phyloP scores from a whole-genome alignment of 768 basidiomycete species.

The Leccinum imitatum region DNA sequence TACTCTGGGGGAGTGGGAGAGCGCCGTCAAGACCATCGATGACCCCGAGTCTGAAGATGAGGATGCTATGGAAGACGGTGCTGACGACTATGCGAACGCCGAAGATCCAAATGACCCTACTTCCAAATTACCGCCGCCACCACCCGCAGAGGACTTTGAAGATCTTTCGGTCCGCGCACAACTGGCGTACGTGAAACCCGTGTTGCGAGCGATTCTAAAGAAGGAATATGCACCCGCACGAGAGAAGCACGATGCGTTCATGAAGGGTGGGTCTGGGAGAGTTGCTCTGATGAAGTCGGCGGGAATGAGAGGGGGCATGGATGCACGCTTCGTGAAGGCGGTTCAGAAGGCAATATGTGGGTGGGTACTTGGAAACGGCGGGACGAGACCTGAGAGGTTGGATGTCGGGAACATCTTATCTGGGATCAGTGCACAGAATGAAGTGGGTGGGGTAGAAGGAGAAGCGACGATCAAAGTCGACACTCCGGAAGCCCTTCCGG shows the following conservation, averaged over 20 bases:
- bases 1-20: conserved; percentile 58
- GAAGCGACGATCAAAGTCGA: background rate
- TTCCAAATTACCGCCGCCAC: conserved; percentile 33
- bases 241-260: conserved; percentile 50
- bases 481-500: background rate
- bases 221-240: conserved; percentile 54
- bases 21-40: conserved; percentile 33
- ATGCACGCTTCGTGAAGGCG: conserved; percentile 37
- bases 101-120: conserved; percentile 8
- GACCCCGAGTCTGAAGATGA: conserved; percentile 32
- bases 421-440: background rate
- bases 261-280: conserved; percentile 56
- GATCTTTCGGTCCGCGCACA: conserved; percentile 54
- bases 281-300: conserved; percentile 32
- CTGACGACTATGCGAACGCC: conserved; percentile 38
- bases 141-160: conserved; percentile 48
- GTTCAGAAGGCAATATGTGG: conserved; percentile 32
- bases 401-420: background rate
- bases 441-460: background rate
- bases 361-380: conserved; percentile 27
- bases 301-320: conserved; percentile 39
- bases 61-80: conserved; percentile 18
- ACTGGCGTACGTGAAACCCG: conserved; percentile 63
- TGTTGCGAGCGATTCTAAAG: conserved; percentile 58
- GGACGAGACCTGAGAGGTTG: conserved; percentile 12